Evolutionary conservation across 2,329 filamentous ascomycete species (phyloP).

Genomic region (Macrophomina tecta): DNA sequence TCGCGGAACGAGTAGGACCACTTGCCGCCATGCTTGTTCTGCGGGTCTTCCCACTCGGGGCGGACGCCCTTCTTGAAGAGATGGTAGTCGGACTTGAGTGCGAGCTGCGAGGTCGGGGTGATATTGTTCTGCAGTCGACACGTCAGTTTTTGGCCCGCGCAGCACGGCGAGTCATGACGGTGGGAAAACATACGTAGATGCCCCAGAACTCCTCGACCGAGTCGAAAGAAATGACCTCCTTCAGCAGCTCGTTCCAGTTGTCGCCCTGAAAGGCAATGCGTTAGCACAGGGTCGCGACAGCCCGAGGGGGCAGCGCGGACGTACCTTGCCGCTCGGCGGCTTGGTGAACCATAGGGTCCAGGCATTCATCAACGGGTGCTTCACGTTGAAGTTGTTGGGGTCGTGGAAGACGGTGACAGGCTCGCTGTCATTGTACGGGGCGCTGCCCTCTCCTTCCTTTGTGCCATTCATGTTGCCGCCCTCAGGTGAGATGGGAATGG

Average conservation of each 20-base stretch:
- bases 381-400: constrained; percentile 99
- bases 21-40: constrained; percentile 99
- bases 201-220: constrained; percentile 99
- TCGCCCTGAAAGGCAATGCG: constrained; percentile 68
- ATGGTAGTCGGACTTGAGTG: constrained; percentile 98
- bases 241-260: constrained; percentile 98
- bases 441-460: constrained; percentile 50
- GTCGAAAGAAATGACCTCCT: constrained; percentile 98
- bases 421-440: constrained; percentile 56
- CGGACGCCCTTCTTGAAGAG: constrained; percentile 98
- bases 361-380: constrained; percentile 95
- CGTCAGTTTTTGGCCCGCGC: constrained; percentile 12
- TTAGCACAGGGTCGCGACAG: constrained; percentile 1
- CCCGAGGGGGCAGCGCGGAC: constrained; percentile 32
- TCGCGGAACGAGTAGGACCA: constrained; percentile 99
- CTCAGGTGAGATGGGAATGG: constrained; percentile 61
- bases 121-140: constrained; percentile 85
- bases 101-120: constrained; percentile 90
- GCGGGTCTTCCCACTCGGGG: constrained; percentile 96
- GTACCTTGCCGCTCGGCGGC: constrained; percentile 91
- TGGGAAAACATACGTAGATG: constrained; percentile 78
- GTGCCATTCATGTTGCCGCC: constrained; percentile 52
- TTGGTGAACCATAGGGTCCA: constrained; percentile 99
- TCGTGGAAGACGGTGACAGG: constrained; percentile 96
- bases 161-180: constrained; percentile 5